Conservation (phyloP, 192 early-diverging fungal genomes). For the Umbelopsis vinacea region DNA sequence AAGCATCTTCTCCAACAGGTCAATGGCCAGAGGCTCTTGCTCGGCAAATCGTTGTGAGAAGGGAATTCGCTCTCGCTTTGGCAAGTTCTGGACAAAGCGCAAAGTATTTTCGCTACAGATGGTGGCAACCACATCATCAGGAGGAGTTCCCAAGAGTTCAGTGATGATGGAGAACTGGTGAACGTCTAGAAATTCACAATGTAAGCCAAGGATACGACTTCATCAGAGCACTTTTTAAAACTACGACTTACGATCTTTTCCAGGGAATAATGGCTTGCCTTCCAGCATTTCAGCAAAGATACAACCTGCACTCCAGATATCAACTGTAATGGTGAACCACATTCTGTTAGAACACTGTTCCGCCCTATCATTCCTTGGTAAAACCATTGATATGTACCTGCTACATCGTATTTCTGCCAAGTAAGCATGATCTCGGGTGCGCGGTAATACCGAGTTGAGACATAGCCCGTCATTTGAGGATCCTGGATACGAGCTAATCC, state of each 20-base stretch:
- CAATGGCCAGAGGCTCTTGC: conserved; percentile 78
- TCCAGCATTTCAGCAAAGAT: conserved; percentile 97
- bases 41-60: conserved; percentile 82
- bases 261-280: conserved; percentile 93
- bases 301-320: conserved; percentile 95
- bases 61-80: conserved; percentile 77
- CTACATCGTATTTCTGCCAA: conserved; percentile 96
- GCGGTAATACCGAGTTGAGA: conserved; percentile 97
- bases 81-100: conserved; percentile 88
- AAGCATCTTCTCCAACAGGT: conserved; percentile 89
- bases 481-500: conserved; percentile 94
- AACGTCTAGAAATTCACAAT: conserved; percentile 64
- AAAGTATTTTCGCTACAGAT: conserved; percentile 95
- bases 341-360: not conserved
- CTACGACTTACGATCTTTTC: conserved; percentile 79
- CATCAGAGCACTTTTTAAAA: not conserved
- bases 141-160: conserved; percentile 88
- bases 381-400: conserved; percentile 41
- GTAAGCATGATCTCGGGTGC: conserved; percentile 99
- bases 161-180: conserved; percentile 97
- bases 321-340: conserved; percentile 53
- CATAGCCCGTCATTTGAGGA: conserved; percentile 97
- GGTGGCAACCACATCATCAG: conserved; percentile 89
- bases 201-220: no score
- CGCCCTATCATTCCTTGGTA: not conserved